Conservation (phyloP, 805 yeast species). For the Lachancea meyersii region DNA sequence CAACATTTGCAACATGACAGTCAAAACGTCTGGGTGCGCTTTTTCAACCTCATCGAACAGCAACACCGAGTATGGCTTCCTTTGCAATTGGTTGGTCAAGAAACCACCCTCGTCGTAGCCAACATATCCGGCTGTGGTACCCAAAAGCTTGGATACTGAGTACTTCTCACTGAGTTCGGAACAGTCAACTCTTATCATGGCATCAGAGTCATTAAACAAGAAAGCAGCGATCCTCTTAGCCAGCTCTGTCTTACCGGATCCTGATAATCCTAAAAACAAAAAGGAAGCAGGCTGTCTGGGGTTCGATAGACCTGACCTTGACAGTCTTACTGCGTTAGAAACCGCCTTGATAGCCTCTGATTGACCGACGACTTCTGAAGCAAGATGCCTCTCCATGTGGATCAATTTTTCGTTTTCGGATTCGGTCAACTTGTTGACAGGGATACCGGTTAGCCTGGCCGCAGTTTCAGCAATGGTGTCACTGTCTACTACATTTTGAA, state of each 20-base stretch:
- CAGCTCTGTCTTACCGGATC: slow-evolving; percentile 97
- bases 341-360: slow-evolving; percentile 94
- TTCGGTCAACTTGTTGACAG: slow-evolving; percentile 88
- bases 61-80: slow-evolving; percentile 94
- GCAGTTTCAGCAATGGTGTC: slow-evolving; percentile 96
- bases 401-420: slow-evolving; percentile 92
- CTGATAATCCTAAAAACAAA: slow-evolving; percentile 89
- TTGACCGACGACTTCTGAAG: slow-evolving; percentile 88
- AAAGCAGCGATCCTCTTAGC: slow-evolving; percentile 97
- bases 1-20: slow-evolving; percentile 81
- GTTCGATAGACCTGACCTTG: slow-evolving; percentile 91
- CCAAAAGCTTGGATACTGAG: slow-evolving; percentile 89
- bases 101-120: slow-evolving; percentile 98
- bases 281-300: slow-evolving; percentile 97
- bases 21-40: slow-evolving; percentile 96
- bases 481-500: slow-evolving; percentile 84
- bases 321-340: slow-evolving; percentile 86
- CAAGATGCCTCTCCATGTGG: slow-evolving; percentile 84
- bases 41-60: slow-evolving; percentile 96
- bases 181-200: slow-evolving; percentile 96
- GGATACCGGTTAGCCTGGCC: slow-evolving; percentile 93
- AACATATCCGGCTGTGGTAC: slow-evolving; percentile 96
- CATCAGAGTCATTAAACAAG: slow-evolving; percentile 90
- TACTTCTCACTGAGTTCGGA: slow-evolving; percentile 94
- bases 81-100: slow-evolving; percentile 81